These are phyloP conservation scores for Chlamydomonas sphaeroides DNA, from an alignment of 139 green algal genomes.

Conservation along the genomic window DNA sequence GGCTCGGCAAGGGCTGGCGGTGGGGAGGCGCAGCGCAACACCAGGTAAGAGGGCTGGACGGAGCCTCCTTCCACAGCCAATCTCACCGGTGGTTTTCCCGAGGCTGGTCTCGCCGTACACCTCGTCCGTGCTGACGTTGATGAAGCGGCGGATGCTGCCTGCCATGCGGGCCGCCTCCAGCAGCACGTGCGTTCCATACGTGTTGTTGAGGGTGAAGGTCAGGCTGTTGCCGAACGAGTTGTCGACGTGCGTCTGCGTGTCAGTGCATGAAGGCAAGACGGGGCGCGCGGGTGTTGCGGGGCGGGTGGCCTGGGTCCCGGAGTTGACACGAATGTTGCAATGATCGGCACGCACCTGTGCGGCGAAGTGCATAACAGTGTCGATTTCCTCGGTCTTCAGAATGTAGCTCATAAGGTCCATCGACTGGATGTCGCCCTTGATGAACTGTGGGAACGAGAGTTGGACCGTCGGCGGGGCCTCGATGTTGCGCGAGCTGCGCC, in stretches of 20 bases:
- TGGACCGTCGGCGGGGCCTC: background rate
- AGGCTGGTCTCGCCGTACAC: constrained; percentile 90
- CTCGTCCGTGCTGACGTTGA: constrained; percentile 90
- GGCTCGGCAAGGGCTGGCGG: background rate
- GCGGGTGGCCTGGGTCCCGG: background rate
- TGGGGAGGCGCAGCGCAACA: too few species aligned
- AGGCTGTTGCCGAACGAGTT: constrained; percentile 98
- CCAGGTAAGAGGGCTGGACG: too few species aligned
- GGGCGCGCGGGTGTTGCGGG: too few species aligned
- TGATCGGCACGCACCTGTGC: constrained; percentile 68
- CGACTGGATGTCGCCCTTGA: constrained; percentile 94
- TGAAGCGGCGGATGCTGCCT: constrained; percentile 88
- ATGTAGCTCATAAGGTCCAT: constrained; percentile 92
- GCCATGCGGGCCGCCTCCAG: constrained; percentile 88
- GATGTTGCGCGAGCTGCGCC: background rate
- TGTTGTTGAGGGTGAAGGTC: constrained; percentile 97
- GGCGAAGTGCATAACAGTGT: constrained; percentile 99
- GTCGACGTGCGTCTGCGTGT: constrained; percentile 98
- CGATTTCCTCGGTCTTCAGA: constrained; percentile 86
- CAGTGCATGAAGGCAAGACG: too few species aligned
- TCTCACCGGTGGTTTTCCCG: constrained; percentile 69
- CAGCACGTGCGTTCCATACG: constrained; percentile 95
- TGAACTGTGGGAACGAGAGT: constrained; percentile 68
- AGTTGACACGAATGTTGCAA: too few species aligned
- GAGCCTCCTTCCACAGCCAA: too few species aligned